Base-by-base conservation (phyloP, 2,329 filamentous ascomycete genomes). In the Cercospora sojina region DNA sequence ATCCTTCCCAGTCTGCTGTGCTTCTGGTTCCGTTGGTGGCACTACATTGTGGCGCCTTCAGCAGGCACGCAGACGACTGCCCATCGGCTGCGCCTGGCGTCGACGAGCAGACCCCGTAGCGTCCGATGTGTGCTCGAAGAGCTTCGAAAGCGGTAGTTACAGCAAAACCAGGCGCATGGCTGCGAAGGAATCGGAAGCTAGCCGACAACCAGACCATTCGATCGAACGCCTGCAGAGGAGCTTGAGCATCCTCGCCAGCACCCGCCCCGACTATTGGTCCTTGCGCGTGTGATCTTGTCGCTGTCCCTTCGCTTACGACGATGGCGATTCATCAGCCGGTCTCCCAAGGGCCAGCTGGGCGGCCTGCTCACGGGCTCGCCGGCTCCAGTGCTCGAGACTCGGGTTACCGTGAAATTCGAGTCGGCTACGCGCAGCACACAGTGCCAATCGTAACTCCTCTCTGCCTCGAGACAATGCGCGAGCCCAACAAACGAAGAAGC, bases 401-500 rank as follows among this genome's bases (percentile, higher is more conserved):
- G 57, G 57, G 18, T 59, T 47, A 35, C 57, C 57, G 51, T 56
- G 51, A 29, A 56, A 56, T 56, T 29, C 25, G 13, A 27, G 29
- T 56, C 51, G 51, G 51, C 29, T 27, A 18, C 51, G 51, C 25
- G 51, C 29, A 56, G 51, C 51, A 25, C 25, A 16, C 29, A 56
- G 51, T 56, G 29, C 51, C 51, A 56, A 56, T 32, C 51, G 51
- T 8, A 31, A 3, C 25, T 32, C 6, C 23, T n/a, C 29, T 27
- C 16, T 56, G 25, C 29, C 51, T n/a, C 29, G 29, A 31, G 23
- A 18, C 51, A 56, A 29, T 56, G 25, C 23, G 7, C 51, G 51
- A 56, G 51, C 51, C 51, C 51, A 56, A 56, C 51, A 43, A 8
- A 23, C 57, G 57, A 43, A 29, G 23, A 9, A 20, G 47, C 32